These are phyloP conservation scores for Microcyclospora tardicrescens DNA, from an alignment of 2,329 filamentous ascomycete genomes.

Conservation along the genomic window DNA sequence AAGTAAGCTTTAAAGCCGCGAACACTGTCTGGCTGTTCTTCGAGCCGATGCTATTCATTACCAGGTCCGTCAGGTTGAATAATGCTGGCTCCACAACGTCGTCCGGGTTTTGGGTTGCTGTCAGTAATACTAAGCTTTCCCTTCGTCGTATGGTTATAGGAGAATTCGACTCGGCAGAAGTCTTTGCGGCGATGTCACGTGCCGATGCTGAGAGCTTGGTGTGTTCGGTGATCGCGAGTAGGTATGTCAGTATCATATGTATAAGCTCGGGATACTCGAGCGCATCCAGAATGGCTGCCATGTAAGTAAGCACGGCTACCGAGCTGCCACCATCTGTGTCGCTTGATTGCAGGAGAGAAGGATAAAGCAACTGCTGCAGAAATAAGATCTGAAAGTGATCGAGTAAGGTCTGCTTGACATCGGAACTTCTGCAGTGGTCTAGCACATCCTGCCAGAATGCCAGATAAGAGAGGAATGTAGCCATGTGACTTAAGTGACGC, in stretches of 20 bases:
- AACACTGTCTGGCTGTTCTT: constrained; percentile 78
- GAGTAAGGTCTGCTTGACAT: constrained; percentile 83
- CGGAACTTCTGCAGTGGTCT: constrained; percentile 82
- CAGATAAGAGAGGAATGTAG: constrained; percentile 87
- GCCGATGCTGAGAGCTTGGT: background rate
- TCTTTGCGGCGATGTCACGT: constrained; percentile 20
- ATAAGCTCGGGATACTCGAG: constrained; percentile 90
- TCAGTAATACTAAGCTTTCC: constrained; percentile 79
- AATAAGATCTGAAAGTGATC: constrained; percentile 98
- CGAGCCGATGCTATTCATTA: constrained; percentile 73
- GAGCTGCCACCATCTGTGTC: constrained; percentile 95
- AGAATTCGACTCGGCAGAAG: constrained; percentile 14
- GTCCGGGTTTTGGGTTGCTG: constrained; percentile 60
- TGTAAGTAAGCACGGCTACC: constrained; percentile 86
- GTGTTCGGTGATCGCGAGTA: constrained; percentile 63
- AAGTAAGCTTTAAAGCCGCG: constrained; percentile 76
- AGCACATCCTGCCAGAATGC: constrained; percentile 97
- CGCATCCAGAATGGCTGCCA: constrained; percentile 79
- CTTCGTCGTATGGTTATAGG: constrained; percentile 63
- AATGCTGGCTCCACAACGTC: constrained; percentile 70
- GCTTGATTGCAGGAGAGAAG: constrained; percentile 88
- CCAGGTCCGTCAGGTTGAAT: constrained; percentile 86
- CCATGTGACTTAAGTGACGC: constrained; percentile 72
- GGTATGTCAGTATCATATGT: constrained; percentile 82
- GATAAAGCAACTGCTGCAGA: constrained; percentile 88